phyloP scores from a whole-genome alignment of 73 alveolate genomes.

The Tetrahymena thermophila region DNA sequence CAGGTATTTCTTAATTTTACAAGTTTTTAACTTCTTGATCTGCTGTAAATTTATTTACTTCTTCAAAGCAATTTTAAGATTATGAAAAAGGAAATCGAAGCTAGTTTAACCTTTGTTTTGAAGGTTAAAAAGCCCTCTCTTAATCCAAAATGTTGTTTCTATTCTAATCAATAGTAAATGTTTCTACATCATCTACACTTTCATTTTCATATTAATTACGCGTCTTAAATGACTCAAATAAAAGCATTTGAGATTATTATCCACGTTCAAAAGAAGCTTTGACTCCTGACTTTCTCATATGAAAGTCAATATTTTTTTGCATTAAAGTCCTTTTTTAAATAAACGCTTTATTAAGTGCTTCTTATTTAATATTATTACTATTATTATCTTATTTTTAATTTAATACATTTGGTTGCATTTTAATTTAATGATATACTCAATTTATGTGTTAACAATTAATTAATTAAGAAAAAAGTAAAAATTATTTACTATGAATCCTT shows the following conservation, averaged over 20 bases:
- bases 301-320: background rate
- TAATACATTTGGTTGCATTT: background rate
- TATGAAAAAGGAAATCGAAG: background rate
- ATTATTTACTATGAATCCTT: background rate
- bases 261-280: background rate
- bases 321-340: background rate
- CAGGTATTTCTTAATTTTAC: background rate
- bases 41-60: background rate
- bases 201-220: background rate
- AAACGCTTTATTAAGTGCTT: background rate
- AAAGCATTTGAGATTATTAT: background rate
- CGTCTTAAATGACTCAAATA: background rate
- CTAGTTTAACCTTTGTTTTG: background rate
- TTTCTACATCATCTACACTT: background rate
- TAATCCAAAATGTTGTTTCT: background rate
- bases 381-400: background rate
- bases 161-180: background rate
- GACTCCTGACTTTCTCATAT: background rate
- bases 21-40: background rate
- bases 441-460: background rate
- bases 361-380: background rate
- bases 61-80: background rate
- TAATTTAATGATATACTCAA: background rate
- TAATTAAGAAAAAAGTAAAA: background rate
- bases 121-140: background rate